These are phyloP conservation scores for Gnetum montanum DNA, from an alignment of 75 land plant genomes.

Conservation along the genomic window DNA sequence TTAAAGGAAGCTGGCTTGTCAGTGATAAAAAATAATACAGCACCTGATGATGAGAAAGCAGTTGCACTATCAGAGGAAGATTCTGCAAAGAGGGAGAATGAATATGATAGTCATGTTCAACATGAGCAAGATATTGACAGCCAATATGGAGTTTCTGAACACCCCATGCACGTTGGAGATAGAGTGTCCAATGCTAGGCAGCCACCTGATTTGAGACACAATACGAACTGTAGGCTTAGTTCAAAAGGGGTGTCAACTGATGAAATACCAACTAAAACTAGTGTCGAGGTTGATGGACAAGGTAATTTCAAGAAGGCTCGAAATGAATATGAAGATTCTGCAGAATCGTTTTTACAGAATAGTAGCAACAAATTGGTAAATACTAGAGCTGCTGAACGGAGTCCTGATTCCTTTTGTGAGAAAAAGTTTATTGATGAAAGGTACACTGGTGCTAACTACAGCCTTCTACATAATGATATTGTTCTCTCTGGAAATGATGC, in stretches of 20 bases:
- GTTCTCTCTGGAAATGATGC: background rate
- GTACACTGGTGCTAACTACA: background rate
- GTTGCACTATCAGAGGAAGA: constrained; percentile 2
- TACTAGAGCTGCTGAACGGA: background rate
- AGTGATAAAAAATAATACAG: background rate
- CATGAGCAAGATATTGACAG: background rate
- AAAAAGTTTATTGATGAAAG: constrained; percentile 2
- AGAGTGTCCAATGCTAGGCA: constrained; percentile 2
- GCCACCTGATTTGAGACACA: background rate
- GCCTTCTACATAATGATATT: constrained; percentile 1
- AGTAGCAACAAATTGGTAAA: no score
- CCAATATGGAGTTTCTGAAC: background rate
- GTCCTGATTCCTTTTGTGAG: background rate
- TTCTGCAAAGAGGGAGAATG: background rate
- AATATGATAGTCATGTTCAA: background rate
- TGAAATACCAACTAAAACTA: background rate
- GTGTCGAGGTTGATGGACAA: constrained; percentile 2
- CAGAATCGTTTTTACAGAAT: background rate
- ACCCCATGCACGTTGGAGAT: background rate
- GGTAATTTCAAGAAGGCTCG: constrained; percentile 6
- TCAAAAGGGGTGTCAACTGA: constrained; percentile 4
- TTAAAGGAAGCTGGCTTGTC: constrained; percentile 44
- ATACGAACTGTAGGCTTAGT: background rate
- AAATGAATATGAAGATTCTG: constrained; percentile 4
- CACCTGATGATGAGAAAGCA: constrained; percentile 1